These are phyloP conservation scores for Jasminum sambac DNA, from an alignment of 257 asterid genomes.

Conservation along the genomic window DNA sequence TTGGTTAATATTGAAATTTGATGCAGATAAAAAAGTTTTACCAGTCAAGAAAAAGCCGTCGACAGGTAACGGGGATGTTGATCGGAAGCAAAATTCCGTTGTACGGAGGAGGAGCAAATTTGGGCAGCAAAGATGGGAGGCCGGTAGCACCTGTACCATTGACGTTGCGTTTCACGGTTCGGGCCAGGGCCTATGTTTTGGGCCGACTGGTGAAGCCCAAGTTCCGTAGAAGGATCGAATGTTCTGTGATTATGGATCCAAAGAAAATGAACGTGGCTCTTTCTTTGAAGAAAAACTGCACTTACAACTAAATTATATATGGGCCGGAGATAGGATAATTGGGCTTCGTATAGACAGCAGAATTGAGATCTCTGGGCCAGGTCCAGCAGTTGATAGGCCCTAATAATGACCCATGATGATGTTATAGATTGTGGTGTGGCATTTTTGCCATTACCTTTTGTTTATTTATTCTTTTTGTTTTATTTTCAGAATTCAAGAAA, in stretches of 20 bases:
- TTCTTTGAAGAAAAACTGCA: constrained; percentile 58
- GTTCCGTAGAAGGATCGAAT: constrained; percentile 53
- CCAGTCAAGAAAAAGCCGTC: constrained; percentile 70
- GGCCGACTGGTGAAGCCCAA: constrained; percentile 82
- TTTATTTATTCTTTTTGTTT: neutral
- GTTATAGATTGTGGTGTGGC: neutral
- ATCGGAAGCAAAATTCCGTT: constrained; percentile 59
- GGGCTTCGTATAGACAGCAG: neutral
- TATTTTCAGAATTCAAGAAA: neutral
- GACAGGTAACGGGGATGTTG: constrained; percentile 47
- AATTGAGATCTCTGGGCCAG: neutral
- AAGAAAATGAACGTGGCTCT: constrained; percentile 59
- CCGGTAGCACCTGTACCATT: constrained; percentile 59
- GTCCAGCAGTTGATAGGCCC: neutral
- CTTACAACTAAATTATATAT: constrained; percentile 38
- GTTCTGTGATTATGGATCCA: constrained; percentile 60
- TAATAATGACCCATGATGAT: neutral
- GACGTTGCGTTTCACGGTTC: constrained; percentile 51
- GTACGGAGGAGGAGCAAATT: constrained; percentile 77
- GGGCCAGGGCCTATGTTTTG: constrained; percentile 78
- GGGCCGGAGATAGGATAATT: neutral
- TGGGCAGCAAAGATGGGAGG: constrained; percentile 57
- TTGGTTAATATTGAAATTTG: neutral
- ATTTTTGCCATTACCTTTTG: neutral
- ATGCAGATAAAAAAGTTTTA: constrained; percentile 66